Conservation (phyloP, 805 yeast genomes). For the Hanseniaspora singularis region DNA sequence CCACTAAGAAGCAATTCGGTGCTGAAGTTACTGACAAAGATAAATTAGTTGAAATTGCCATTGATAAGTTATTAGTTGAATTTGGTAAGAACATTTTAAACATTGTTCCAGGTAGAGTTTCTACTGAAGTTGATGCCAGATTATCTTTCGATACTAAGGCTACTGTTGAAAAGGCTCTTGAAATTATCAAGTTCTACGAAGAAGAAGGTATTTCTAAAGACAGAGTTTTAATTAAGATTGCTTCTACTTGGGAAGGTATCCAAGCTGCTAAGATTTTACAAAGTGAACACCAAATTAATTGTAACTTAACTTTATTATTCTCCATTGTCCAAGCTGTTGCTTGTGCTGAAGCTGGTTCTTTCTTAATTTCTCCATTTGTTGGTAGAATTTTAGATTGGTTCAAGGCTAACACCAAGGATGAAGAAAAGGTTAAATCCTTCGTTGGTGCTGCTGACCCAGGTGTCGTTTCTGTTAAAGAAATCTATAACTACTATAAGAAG, state of each 20-base stretch:
- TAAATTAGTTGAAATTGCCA: conserved; percentile 67
- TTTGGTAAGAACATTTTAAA: conserved; percentile 87
- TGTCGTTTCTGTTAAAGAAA: conserved; percentile 75
- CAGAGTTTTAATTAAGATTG: conserved; percentile 87
- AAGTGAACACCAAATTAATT: conserved; percentile 78
- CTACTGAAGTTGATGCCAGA: conserved; percentile 98
- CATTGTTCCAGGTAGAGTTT: conserved; percentile 97
- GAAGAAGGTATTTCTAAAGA: conserved; percentile 76
- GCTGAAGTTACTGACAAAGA: conserved; percentile 31
- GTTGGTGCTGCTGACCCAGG: conserved; percentile 66
- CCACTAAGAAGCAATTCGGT: conserved; percentile 45
- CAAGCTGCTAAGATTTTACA: conserved; percentile 96
- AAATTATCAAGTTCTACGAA: conserved; percentile 79
- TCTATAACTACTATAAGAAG: conserved; percentile 97
- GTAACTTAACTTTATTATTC: conserved; percentile 89
- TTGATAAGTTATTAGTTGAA: conserved; percentile 87
- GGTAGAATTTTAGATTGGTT: conserved; percentile 98
- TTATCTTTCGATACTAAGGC: conserved; percentile 91
- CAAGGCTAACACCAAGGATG: conserved; percentile 52
- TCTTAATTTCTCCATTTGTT: conserved; percentile 95
- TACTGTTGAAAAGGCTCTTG: conserved; percentile 84
- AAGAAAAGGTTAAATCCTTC: conserved; percentile 41
- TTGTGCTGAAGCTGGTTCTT: conserved; percentile 93
- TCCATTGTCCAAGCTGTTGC: conserved; percentile 97
- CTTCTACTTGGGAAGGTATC: conserved; percentile 98